Evolutionary conservation across 805 yeast genomes (phyloP), one percentile per base, ranked within the genome.

Genomic region (Wickerhamomyces xylosicus): DNA sequence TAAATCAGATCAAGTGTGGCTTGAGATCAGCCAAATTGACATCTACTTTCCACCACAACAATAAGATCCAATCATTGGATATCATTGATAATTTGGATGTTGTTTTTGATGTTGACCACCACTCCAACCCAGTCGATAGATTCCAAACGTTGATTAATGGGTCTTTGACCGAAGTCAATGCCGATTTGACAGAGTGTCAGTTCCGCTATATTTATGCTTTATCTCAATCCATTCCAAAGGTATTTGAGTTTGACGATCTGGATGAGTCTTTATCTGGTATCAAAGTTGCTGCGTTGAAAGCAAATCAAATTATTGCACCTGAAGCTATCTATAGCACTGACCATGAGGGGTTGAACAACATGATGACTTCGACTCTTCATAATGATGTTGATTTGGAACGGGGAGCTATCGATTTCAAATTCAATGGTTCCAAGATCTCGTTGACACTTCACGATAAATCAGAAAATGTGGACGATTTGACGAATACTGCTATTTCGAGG

Each of bases 161-260:
- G 18, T 59, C 64, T 14, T 66, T 84, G 47, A 73, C 81, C 1
- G 80, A 83, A 9, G 65, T 81, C 13, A 72, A 75, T 34, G 64
- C 85, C 46, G 66, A 71, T 21, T 57, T 86, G 41, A 82, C 95
- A 0, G 95, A 89, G 48, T 56, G 74, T 27, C 97, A 89, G 54
- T 61, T 81, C 22, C 61, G 66, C 14, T 77, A 74, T 47, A 50
- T 86, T 34, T 50, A 74, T 48, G 60, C 69, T n/a, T 60, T 86
- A 36, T 61, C 72, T 2, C 73, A 70, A 35, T 67, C 77, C 7
- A 56, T 86, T 1, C 65, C 80, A 0, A 58, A 66, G 16, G 80
- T 80, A 0, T 71, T 84, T 38, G 62, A 62, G 3, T 51, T 61
- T 6, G 73, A 70, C 7, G 69, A 67, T 3, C 13, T 11, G 5